Evolutionary conservation across 73 alveolate species (phyloP), one percentile per base, ranked within the genome.

Genomic region (Blepharisma japonicum): DNA sequence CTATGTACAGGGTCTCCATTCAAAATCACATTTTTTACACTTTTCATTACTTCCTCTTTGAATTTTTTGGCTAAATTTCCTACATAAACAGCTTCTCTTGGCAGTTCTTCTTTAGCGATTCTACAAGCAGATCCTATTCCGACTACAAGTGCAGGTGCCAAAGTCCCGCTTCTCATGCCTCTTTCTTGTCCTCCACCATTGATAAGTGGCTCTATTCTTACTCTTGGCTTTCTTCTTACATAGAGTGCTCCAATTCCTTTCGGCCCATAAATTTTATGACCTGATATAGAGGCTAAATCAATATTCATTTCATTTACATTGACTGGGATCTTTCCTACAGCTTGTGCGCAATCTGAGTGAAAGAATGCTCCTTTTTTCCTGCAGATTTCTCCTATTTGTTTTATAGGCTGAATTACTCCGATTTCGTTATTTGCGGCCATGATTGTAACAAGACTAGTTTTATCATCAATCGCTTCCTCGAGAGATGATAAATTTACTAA

Each of bases 351-450:
- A 68, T 96, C 99, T 0, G 99, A 91, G 81, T 96, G 99, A 79
- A 96, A 89, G 79, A 91, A 90, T 21, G 92, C 98, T 81, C 88
- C 87, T 48, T 83, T 90, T 79, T 93, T 89, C 74, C 95, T 90
- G 80, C 99, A 96, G 45, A 95, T 83, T 78, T 91, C 83, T n/a
- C 97, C 97, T 27, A 98, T 86, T 87, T 96, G 99, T 83, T 96
- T 94, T 23, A 98, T 81, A 2, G 99, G 99, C 81, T 97, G 96
- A 81, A 97, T 90, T 21, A 95, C 97, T n/a, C 99, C 99, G 55
- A 98, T 96, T 89, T 98, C 99, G 77, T 98, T 98, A 92, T 98
- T 95, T 27, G 97, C 98, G 80, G 85, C 81, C 98, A 98, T 98
- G 32, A 96, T 88, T 6, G 99, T 90, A 0, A 87, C 98, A 68